Base-by-base conservation (phyloP, 768 basidiomycete genomes). In the Lactarius indigo region DNA sequence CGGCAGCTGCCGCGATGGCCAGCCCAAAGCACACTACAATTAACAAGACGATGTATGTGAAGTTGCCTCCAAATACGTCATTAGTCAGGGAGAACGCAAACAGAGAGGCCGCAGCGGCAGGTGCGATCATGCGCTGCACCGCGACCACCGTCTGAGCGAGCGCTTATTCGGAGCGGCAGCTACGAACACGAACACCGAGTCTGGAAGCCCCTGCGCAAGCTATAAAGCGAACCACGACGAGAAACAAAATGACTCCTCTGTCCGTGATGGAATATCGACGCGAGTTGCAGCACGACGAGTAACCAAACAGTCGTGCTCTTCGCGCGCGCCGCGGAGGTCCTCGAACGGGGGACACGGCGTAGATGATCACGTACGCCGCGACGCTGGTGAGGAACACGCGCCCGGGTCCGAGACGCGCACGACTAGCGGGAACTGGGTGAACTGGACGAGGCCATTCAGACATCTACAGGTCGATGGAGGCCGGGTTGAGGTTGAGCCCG, bases 101-200 rank as follows among this genome's bases (percentile, higher is more conserved):
- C 57, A 89, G 78, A 47, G 87, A 87, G 65, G 83, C 86, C 4
- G 87, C 80, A 3, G 79, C 72, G 17, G 84, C 83, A 6, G 87
- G 87, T 30, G 87, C 88, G 63, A 84, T 67, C 31, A 78, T 68
- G 54, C 81, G 77, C 73, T 76, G 76, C 64, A 79, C 72, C 39
- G 79, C 79, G 52, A 77, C 75, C 33, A 73, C 64, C 63, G 75
- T 72, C 81, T 82, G 76, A 90, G 80, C 10, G 86, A 84, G 13
- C 84, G 82, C 35, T 80, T 81, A 63, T 87, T 88, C 1, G 90
- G 89, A 0, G 90, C 79, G 8, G 84, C 84, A 5, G 83, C 80
- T 63, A 91, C 86, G 68, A 85, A 88, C 64, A 91, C 88, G 74
- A 89, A 89, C 23, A 90, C 75, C 57, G 87, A 84, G 33, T 88